Evolutionary conservation across 768 basidiomycete genomes (phyloP), one percentile per base, ranked within the genome.

Genomic region (Tubosaeta sp.): DNA sequence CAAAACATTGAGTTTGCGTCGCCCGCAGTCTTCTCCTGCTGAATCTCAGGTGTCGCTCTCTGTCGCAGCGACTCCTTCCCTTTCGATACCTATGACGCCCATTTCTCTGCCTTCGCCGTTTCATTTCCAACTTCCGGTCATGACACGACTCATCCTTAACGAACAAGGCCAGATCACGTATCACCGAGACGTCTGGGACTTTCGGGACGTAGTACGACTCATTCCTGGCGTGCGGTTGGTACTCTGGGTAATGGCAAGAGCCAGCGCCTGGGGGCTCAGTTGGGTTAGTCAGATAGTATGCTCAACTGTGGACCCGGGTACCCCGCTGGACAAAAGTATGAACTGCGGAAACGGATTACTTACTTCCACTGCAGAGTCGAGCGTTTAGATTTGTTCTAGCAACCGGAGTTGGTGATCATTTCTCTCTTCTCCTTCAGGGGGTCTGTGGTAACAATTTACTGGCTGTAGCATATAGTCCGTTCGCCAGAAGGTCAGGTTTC

Each of bases 171-270:
- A 78, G 53, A 84, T 92, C 55, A 85, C 86, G 5, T 79, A 83
- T 59, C 90, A 93, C 64, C 79, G 87, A 27, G 90, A 91, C 62
- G 75, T 87, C 35, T 91, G 86, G 87, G 88, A 91, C 59, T 74
- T 88, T 39, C 82, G 84, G 64, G 90, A 92, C 63, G 72, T 91
- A 52, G 73, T 89, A 61, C 82, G 83, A 34, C 77, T 90, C 37
- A 64, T 89, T 9, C 88, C 88, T 4, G 87, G 88, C 4, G 76
- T 82, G 54, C 77, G 81, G 9, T 67, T 85, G 41, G 78, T 79
- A 1, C 81, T 87, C 55, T 91, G 87, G 86, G 73, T 90, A 45
- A 75, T 76, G 43, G 77, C 82, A 44, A 76, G 88, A 44, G 67
- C 86, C 26, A 74, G 80, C 1, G 87, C 84, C 27, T 73, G 74